A percentile compares a stretch with the other conserved stretches of the same genome.
Conservation (phyloP, 2,329 filamentous ascomycete genomes). For the Diaporthe sp. region DNA sequence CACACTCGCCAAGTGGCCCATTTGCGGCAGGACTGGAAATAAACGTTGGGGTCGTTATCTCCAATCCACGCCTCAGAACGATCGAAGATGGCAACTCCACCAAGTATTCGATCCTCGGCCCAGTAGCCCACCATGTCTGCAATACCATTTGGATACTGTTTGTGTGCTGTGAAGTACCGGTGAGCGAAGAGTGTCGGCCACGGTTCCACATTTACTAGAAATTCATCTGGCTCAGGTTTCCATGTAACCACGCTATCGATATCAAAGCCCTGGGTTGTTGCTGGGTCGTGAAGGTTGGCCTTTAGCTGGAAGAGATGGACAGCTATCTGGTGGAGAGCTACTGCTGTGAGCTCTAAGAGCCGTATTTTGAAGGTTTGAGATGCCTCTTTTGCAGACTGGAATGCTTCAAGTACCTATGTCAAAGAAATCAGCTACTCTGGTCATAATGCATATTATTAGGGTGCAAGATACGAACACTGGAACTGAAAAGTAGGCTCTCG, state of each 20-base stretch:
- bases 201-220: background rate
- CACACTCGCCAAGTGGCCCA: conserved; percentile 20
- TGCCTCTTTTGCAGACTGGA: conserved; percentile 17
- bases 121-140: conserved; percentile 44
- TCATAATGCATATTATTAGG: background rate
- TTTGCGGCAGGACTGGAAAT: conserved; percentile 21
- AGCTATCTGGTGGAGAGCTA: conserved; percentile 40
- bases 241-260: conserved; percentile 33
- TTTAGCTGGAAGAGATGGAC: conserved; percentile 36
- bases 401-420: conserved; percentile 35
- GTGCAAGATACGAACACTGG: background rate
- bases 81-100: conserved; percentile 42
- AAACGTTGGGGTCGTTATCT: background rate
- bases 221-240: conserved; percentile 9
- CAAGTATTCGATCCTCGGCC: conserved; percentile 43
- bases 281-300: conserved; percentile 11
- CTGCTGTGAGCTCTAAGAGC: conserved; percentile 40
- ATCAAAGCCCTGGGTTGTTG: conserved; percentile 20
- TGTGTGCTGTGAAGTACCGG: conserved; percentile 27
- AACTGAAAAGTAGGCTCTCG: background rate
- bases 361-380: conserved; percentile 38
- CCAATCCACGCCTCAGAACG: conserved; percentile 18
- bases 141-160: conserved; percentile 42
- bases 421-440: no score
- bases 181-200: conserved; percentile 36